phyloP scores from a whole-genome alignment of 176 grass and related monocot species.

The Carex parvula region DNA sequence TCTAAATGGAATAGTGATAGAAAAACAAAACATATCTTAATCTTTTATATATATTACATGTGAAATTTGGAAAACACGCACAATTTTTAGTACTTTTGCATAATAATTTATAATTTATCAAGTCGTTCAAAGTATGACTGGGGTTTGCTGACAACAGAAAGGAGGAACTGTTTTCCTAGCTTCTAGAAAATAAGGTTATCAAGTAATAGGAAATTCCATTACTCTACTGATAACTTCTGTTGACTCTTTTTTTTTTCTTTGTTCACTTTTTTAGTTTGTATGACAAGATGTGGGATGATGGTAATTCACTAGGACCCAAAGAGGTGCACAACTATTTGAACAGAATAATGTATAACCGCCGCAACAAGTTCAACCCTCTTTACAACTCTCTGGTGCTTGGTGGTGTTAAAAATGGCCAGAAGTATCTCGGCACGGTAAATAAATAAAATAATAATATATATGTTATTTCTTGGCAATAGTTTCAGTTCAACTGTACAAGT shows the following conservation, averaged over 20 bases:
- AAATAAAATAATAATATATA: not conserved
- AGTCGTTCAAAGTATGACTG: not conserved
- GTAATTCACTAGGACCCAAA: conserved; percentile 95
- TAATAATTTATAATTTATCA: not conserved
- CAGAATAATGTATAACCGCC: conserved; percentile 90
- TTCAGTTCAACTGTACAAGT: not conserved
- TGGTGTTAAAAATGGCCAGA: conserved; percentile 94
- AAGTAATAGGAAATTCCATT: not conserved
- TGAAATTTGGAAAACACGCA: not conserved
- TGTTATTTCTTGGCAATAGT: not conserved
- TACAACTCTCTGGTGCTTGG: conserved; percentile 93
- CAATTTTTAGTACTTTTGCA: not conserved
- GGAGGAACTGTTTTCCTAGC: not conserved
- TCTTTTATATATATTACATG: not conserved
- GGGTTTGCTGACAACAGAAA: conserved; percentile 3
- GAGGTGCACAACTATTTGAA: conserved; percentile 89
- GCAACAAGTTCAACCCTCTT: conserved; percentile 97
- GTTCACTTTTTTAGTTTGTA: conserved; percentile 46
- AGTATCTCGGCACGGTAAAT: conserved; percentile 94
- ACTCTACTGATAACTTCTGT: not conserved
- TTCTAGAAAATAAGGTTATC: not conserved
- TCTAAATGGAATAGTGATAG: not conserved
- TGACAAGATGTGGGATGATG: conserved; percentile 99
- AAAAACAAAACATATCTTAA: not conserved
- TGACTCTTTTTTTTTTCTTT: not conserved